phyloP scores from a whole-genome alignment of 345 rosid genomes.

The Salix udensis region DNA sequence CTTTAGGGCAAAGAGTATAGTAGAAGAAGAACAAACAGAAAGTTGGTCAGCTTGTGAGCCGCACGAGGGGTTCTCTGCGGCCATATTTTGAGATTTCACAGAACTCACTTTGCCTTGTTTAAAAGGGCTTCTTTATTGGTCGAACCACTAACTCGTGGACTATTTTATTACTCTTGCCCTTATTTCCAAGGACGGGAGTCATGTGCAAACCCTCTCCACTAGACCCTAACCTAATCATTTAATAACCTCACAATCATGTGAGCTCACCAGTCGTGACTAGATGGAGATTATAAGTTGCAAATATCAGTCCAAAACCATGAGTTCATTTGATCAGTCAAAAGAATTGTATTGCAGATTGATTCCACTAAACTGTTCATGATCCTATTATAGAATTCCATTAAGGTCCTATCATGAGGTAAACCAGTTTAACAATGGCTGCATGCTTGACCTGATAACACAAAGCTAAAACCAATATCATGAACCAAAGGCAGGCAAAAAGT shows the following conservation, averaged over 20 bases:
- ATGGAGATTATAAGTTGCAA: background rate
- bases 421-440: background rate
- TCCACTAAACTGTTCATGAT: background rate
- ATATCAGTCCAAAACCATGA: background rate
- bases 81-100: background rate
- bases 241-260: background rate
- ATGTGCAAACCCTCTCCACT: slow-evolving; percentile 4
- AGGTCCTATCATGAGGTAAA: background rate
- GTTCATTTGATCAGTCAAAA: background rate
- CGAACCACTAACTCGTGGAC: slow-evolving; percentile 17
- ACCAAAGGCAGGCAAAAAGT: background rate
- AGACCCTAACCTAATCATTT: background rate
- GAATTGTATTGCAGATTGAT: background rate
- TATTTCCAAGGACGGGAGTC: background rate
- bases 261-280: background rate
- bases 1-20: background rate
- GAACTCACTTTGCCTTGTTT: slow-evolving; percentile 12
- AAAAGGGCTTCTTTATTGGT: background rate
- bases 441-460: background rate
- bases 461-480: background rate
- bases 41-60: slow-evolving; percentile 51
- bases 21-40: slow-evolving; percentile 15
- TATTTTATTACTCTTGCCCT: background rate
- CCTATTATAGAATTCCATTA: background rate
- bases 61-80: slow-evolving; percentile 62